Conservation (phyloP, 1,284 basidiomycete genomes). For the Heterobasidion irregulare region DNA sequence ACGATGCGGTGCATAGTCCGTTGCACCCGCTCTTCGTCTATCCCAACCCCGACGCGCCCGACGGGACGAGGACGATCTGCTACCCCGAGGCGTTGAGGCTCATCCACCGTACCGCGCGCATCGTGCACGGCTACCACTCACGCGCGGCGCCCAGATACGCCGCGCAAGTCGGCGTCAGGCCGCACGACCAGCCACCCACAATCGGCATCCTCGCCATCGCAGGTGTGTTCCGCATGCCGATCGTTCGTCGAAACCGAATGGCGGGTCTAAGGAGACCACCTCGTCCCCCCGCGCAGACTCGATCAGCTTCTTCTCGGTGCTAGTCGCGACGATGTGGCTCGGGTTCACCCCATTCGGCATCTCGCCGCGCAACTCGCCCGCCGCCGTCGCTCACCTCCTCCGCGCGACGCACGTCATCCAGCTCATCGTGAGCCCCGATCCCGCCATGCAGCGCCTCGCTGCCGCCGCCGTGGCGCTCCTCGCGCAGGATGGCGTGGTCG, state of each 20-base stretch:
- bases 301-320: conserved; percentile 12
- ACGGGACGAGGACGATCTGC: background rate
- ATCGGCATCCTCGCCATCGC: conserved; percentile 3
- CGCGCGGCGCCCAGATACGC: background rate
- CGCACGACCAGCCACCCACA: background rate
- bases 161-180: background rate
- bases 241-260: background rate
- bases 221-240: background rate
- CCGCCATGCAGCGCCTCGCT: conserved; percentile 2
- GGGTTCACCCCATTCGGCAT: conserved; percentile 16
- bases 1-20: conserved; percentile 1
- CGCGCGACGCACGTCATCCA: conserved; percentile 1
- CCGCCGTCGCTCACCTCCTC: conserved; percentile 3
- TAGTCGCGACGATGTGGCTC: conserved; percentile 13
- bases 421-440: conserved; percentile 3
- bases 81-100: conserved; percentile 2
- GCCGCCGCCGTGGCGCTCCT: background rate
- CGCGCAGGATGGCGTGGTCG: background rate
- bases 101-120: background rate
- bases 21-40: conserved; percentile 1
- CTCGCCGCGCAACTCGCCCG: conserved; percentile 10
- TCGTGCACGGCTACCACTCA: background rate
- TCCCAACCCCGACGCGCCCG: background rate
- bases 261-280: background rate
- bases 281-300: conserved; percentile 8